Percentiles rank a stretch among this genome's conserved stretches.
Conservation (phyloP, 2,329 filamentous ascomycete species). For the Xylaria sp. region DNA sequence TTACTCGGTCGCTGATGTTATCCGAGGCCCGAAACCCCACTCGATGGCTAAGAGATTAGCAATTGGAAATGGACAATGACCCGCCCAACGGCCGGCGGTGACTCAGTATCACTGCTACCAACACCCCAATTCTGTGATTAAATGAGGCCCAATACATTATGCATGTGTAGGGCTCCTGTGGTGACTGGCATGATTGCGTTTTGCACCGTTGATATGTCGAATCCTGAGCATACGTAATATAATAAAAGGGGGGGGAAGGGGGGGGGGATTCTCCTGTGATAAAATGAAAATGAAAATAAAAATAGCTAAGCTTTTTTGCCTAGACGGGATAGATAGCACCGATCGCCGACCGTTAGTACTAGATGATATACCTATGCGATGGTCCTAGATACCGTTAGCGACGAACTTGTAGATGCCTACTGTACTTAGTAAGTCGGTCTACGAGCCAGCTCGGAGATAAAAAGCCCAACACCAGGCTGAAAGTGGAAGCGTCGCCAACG, state of each 20-base stretch:
- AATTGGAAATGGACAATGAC: too few species aligned
- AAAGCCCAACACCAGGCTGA: not conserved
- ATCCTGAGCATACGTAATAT: too few species aligned
- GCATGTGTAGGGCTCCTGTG: not conserved
- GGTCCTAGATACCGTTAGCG: too few species aligned
- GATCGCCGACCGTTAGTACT: not conserved
- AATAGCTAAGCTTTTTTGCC: not conserved
- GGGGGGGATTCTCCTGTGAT: not conserved
- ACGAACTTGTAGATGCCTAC: too few species aligned
- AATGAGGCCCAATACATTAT: not conserved
- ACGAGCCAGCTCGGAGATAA: conserved; percentile 10
- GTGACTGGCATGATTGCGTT: not conserved
- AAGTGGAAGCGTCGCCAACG: conserved; percentile 6
- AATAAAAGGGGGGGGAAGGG: not conserved
- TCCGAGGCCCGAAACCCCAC: conserved; percentile 9
- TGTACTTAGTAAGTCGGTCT: not conserved
- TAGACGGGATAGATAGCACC: not conserved
- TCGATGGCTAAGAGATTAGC: not conserved
- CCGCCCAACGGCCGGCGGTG: not conserved
- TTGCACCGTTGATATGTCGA: not conserved
- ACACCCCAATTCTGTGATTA: too few species aligned
- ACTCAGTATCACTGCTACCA: not conserved
- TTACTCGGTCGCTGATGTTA: conserved; percentile 1
- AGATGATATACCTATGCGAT: too few species aligned
- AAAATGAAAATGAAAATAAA: too few species aligned